Conservation (phyloP, 345 rosid genomes). For the Linum tenue region DNA sequence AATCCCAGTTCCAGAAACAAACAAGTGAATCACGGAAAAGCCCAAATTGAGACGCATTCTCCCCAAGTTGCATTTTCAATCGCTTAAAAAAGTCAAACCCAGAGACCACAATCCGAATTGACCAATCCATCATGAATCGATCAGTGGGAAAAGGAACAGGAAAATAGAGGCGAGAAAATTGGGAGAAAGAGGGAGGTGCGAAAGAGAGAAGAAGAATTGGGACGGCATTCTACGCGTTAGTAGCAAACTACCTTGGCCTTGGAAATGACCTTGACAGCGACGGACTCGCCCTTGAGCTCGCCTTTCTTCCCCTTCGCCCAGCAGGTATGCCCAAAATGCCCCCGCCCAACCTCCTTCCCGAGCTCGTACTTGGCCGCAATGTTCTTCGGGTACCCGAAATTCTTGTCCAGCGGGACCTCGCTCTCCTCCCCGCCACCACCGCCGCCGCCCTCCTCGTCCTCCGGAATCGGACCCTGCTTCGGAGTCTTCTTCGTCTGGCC, state of each 20-base stretch:
- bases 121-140: too few species aligned
- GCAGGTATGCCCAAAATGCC: constrained; percentile 29
- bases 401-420: constrained; percentile 28
- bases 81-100: too few species aligned
- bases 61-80: too few species aligned
- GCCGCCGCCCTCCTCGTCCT: constrained; percentile 3
- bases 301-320: constrained; percentile 24
- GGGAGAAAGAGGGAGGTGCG: neutral
- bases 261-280: constrained; percentile 27
- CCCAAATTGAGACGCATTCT: neutral
- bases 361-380: constrained; percentile 16
- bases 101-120: too few species aligned
- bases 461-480: constrained; percentile 17
- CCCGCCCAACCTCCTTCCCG: constrained; percentile 25
- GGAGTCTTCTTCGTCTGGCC: constrained; percentile 18
- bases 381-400: constrained; percentile 18
- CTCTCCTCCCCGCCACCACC: neutral
- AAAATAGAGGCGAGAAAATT: neutral
- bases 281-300: constrained; percentile 18
- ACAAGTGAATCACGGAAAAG: neutral
- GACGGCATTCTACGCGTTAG: too few species aligned
- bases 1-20: neutral
- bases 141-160: neutral
- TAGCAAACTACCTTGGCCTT: constrained; percentile 18
- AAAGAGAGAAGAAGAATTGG: too few species aligned